phyloP scores from a whole-genome alignment of 176 grass and related monocot species.

The Aegilops umbellulata region DNA sequence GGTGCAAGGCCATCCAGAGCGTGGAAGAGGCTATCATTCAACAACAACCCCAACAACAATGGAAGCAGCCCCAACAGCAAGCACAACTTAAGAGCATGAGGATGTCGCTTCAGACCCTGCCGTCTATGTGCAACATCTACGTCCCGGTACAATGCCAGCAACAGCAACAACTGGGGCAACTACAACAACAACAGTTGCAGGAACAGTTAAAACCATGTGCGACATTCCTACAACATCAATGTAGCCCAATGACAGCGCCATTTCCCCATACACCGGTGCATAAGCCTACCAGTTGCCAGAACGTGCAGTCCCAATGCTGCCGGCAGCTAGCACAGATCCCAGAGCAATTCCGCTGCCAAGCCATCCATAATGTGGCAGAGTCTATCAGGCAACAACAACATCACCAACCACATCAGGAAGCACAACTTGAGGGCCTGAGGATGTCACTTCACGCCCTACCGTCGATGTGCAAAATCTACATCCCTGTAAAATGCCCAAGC shows the following conservation, averaged over 20 bases:
- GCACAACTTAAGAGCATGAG: not conserved
- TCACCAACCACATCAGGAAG: not conserved
- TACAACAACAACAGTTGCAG: too few relatives aligned
- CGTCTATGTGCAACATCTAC: not conserved
- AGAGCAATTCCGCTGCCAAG: not conserved
- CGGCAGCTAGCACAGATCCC: not conserved
- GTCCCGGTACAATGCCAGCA: not conserved
- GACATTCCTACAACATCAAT: not conserved
- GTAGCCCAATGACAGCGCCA: too few relatives aligned
- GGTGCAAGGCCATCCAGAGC: not conserved
- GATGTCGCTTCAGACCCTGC: not conserved
- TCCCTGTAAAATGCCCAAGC: not conserved
- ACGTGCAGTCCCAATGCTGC: slow-evolving; percentile 6
- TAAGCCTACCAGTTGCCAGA: not conserved
- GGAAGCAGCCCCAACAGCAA: not conserved
- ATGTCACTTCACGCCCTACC: not conserved
- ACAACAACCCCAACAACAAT: not conserved
- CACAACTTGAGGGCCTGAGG: not conserved
- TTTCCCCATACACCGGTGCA: not conserved
- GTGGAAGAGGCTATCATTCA: not conserved
- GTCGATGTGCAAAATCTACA: not conserved
- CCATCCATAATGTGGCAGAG: not conserved
- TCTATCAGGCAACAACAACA: not conserved
- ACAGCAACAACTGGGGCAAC: too few relatives aligned
- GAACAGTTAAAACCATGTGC: too few relatives aligned